Conservation (phyloP, 371 early-diverging fungal species). For the Mitosporidium daphniae region DNA sequence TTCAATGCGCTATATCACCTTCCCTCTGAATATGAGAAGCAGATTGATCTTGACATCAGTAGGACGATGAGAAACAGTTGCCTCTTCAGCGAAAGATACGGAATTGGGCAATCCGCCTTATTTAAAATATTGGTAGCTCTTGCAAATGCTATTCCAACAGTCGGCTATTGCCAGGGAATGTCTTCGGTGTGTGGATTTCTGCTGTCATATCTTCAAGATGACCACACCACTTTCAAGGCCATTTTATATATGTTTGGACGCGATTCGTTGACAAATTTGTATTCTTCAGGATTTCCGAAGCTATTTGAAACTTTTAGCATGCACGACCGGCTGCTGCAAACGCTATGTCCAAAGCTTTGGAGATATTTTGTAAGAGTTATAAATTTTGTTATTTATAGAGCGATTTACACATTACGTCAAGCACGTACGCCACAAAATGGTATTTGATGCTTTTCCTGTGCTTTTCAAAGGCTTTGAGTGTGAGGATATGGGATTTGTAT, state of each 20-base stretch:
- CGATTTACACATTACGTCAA: conserved; percentile 4
- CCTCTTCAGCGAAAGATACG: conserved; percentile 5
- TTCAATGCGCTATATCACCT: no score
- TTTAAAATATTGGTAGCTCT: conserved; percentile 9
- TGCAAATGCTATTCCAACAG: conserved; percentile 6
- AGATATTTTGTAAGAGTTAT: conserved; percentile 3
- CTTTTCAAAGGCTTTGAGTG: conserved; percentile 5
- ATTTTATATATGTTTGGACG: conserved; percentile 5
- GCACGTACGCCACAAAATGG: conserved; percentile 8
- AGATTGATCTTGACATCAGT: conserved; percentile 7
- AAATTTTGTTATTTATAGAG: no score
- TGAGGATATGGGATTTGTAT: conserved; percentile 9
- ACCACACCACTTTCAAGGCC: conserved; percentile 8
- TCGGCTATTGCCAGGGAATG: conserved; percentile 14
- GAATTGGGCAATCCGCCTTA: conserved; percentile 6
- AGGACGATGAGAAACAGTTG: conserved; percentile 5
- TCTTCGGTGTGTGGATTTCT: conserved; percentile 8
- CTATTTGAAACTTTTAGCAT: conserved; percentile 5
- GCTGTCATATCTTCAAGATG: conserved; percentile 8
- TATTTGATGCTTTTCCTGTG: conserved; percentile 12
- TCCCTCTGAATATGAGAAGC: conserved; percentile 6
- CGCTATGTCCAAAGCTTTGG: conserved; percentile 6
- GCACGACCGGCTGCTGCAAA: conserved; percentile 6
- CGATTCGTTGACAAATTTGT: conserved; percentile 7
- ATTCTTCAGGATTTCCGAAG: conserved; percentile 7